These are phyloP conservation scores for Rhizomucor miehei DNA, from an alignment of 371 early-diverging fungal species.

Conservation along the genomic window DNA sequence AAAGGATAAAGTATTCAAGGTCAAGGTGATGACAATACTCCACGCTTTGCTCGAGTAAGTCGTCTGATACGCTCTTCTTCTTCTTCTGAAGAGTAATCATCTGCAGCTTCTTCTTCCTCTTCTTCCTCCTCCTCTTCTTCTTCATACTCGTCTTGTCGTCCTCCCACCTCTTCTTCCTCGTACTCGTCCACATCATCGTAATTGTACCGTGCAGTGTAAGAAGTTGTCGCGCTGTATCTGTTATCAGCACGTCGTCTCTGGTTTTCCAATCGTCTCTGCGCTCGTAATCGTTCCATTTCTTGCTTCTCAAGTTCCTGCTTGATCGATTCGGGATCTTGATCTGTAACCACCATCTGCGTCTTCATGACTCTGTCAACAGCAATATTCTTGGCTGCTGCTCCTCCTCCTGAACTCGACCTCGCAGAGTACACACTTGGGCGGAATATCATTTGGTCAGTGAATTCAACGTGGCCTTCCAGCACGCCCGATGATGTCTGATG, in stretches of 20 bases:
- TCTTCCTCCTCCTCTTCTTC: conserved; percentile 32
- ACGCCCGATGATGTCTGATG: conserved; percentile 62
- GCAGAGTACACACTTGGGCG: conserved; percentile 55
- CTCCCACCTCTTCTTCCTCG: conserved; percentile 27
- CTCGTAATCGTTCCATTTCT: conserved; percentile 44
- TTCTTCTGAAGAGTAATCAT: conserved; percentile 7
- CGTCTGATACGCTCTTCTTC: conserved; percentile 11
- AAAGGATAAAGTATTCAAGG: no score
- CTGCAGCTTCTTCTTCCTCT: conserved; percentile 31
- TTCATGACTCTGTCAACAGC: conserved; percentile 68
- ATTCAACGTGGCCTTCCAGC: conserved; percentile 64
- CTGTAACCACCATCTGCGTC: conserved; percentile 67
- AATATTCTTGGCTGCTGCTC: conserved; percentile 62
- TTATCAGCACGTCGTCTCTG: conserved; percentile 40
- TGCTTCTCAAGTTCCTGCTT: conserved; percentile 37
- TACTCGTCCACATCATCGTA: conserved; percentile 42
- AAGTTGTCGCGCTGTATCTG: conserved; percentile 36
- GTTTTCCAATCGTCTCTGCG: conserved; percentile 40
- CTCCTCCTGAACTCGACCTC: conserved; percentile 41
- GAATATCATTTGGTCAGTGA: conserved; percentile 70
- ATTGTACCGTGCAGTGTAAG: conserved; percentile 10
- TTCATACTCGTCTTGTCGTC: conserved; percentile 29
- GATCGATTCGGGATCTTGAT: conserved; percentile 54
- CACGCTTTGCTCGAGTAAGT: conserved; percentile 3
- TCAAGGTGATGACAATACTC: background rate